Base-by-base conservation (phyloP, 306 rosid species). In the Lupinus albus region DNA sequence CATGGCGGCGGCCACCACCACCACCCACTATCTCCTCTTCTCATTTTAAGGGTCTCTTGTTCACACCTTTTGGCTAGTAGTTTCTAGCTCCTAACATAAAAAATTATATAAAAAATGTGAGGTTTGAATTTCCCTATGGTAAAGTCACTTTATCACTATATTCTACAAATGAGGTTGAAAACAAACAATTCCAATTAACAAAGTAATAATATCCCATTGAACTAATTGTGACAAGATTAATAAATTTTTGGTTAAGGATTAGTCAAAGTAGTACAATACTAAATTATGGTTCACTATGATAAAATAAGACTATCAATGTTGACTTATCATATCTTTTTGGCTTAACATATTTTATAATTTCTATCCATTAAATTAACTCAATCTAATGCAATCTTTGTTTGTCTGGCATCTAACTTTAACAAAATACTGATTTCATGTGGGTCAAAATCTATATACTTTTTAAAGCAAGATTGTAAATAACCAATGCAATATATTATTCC, bases 11-110 rank as follows among this genome's bases (percentile, higher is more conserved):
- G 55, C 69, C 8, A 12, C 30, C 30, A n/a, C 53, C 10, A 63
- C 69, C 69, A 41, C 39, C 53, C 68, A 61, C 67, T 11, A 41
- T 44, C 36, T 11, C 39, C 38, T 42, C 39, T 62, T 62, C 68
- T 14, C 52, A 20, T 62, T 62, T 44, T 14, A 18, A 21, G 35
- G 51, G 53, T 42, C 20, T 21, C 28, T 6, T 38, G 15, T 10
- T 36, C 50, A 41, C 50, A 11, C 36, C 67, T 54, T 54, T 10
- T 61, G 12, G 18, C 39, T 61, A 30, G 17, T 5, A 3, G 45
- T 57, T 57, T 0, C 11, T 13, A n/a, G 63, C 8, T 36, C 42
- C 11, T 36, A 8, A 7, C 7, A 36, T 17, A 57, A n/a, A 58
- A 8, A 0, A 1, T 33, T 14, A 14, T 20, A 53, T 20, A 8